These are phyloP conservation scores for Boletus pseudopeckii DNA, from an alignment of 768 basidiomycete genomes.

Conservation along the genomic window DNA sequence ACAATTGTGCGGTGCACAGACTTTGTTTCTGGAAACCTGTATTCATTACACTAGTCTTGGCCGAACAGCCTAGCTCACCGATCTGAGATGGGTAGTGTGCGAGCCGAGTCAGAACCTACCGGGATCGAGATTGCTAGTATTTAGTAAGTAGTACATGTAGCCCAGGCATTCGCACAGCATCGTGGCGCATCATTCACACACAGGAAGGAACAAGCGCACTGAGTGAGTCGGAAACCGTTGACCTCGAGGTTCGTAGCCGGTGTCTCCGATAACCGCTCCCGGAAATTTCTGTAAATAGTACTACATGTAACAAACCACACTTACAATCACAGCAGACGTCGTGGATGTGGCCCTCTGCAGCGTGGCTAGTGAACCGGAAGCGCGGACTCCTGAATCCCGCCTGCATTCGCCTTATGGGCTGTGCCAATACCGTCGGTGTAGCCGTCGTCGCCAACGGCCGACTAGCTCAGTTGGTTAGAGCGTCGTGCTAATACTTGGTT, in stretches of 20 bases:
- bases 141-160: background rate
- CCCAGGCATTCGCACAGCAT: background rate
- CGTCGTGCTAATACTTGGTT: slow-evolving; percentile 64
- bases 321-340: background rate
- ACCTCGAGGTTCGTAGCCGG: background rate
- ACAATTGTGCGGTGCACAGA: background rate
- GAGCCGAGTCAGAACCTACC: background rate
- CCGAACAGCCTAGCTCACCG: background rate
- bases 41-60: too few species aligned
- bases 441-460: slow-evolving; percentile 42
- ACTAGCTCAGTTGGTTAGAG: slow-evolving; percentile 94
- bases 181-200: background rate
- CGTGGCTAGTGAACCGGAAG: background rate
- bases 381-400: background rate
- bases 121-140: background rate
- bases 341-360: background rate
- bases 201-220: background rate
- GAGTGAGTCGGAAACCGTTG: background rate
- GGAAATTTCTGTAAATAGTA: too few species aligned
- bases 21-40: too few species aligned
- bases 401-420: background rate
- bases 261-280: background rate
- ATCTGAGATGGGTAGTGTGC: background rate
- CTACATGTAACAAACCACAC: background rate
- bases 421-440: too few species aligned